Evolutionary conservation across 2,329 filamentous ascomycete genomes (phyloP), one percentile per base, ranked within the genome.

Genomic region (Fusarium cyanostomum): DNA sequence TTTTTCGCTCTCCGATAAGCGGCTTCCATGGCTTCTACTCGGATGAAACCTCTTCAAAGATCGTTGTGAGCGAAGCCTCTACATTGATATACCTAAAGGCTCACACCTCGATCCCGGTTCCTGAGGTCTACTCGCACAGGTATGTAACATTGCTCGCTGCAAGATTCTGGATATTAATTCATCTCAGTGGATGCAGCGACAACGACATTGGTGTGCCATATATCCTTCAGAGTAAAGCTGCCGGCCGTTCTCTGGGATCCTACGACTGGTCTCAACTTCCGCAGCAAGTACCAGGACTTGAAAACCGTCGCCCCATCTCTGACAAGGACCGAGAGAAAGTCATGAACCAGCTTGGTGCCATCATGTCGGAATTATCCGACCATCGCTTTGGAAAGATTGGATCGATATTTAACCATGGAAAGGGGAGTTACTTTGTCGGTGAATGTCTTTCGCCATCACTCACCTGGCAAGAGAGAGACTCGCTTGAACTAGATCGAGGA

Each of bases 161-260:
- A n/a, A n/a, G n/a, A n/a, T n/a, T n/a, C n/a, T n/a, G n/a, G n/a
- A n/a, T n/a, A n/a, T n/a, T n/a, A n/a, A n/a, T n/a, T n/a, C n/a
- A n/a, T n/a, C n/a, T n/a, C 30, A 67, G 64, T 50, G 59, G 52
- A 27, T 35, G 45, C 27, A 10, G 21, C 12, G 41, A 67, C 26
- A 69, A 70, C 38, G 57, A 58, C 30, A 59, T 67, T 7, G 64
- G 64, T 12, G 49, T 70, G 7, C 67, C 67, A 13, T 70, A 67
- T 46, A 69, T 70, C 21, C 64, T 70, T 28, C 56, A 61, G 55
- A 66, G 64, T 37, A 69, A 63, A 35, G 67, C 66, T 27, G 3
- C 53, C 24, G 64, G 68, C 12, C 62, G 58, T 33, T 26, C 59
- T 33, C 51, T 69, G 9, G 54, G 44, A 15, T 43, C 52, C 12